phyloP scores from a whole-genome alignment of 805 yeast species.

The Candida golubevii region DNA sequence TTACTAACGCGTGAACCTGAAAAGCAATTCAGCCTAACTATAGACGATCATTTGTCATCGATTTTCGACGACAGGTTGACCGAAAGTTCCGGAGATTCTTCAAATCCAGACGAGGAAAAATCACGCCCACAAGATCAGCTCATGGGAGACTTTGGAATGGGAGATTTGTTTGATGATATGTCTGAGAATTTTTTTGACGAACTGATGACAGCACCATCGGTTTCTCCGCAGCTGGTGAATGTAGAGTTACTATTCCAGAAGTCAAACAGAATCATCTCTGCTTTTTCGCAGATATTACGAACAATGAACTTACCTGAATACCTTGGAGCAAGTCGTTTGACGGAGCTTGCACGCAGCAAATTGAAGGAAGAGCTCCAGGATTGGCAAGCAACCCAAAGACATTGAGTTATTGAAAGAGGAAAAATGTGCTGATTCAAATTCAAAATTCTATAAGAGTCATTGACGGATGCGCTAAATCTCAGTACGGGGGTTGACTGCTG shows the following conservation, averaged over 20 bases:
- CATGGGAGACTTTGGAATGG: slow-evolving; percentile 17
- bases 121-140: slow-evolving; percentile 9
- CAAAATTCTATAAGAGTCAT: too few relatives aligned
- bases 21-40: slow-evolving; percentile 5
- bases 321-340: neutral
- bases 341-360: neutral
- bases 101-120: neutral
- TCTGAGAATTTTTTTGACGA: slow-evolving; percentile 14
- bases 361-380: slow-evolving; percentile 1
- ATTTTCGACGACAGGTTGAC: slow-evolving; percentile 11
- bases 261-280: neutral
- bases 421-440: too few relatives aligned
- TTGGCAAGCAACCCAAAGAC: slow-evolving; percentile 3
- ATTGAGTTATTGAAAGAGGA: neutral
- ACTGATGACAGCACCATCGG: slow-evolving; percentile 1
- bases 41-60: slow-evolving; percentile 14
- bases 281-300: neutral
- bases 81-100: neutral
- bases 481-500: too few relatives aligned
- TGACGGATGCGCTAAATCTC: too few relatives aligned
- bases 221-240: neutral
- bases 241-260: neutral
- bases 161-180: slow-evolving; percentile 17
- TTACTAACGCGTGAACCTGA: neutral
- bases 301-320: too few relatives aligned